Evolutionary conservation across 108 stramenopile genomes (phyloP).

Genomic region (Cyclotella choctawhatcheeana): DNA sequence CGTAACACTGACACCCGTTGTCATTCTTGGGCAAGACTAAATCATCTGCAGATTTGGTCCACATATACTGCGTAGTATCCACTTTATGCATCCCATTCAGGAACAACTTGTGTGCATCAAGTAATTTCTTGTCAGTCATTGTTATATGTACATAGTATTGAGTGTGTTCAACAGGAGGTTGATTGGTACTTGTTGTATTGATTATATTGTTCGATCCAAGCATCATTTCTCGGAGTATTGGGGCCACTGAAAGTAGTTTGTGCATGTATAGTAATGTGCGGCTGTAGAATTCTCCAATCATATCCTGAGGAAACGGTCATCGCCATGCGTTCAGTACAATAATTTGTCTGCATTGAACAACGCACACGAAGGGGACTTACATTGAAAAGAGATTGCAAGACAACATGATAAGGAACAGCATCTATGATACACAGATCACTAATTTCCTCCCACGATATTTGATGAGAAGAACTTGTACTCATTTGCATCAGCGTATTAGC

Average conservation of each 20-base stretch:
- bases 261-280: neutral
- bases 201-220: neutral
- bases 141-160: constrained; percentile 6
- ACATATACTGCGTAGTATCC: neutral
- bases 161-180: neutral
- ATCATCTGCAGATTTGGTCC: constrained; percentile 5
- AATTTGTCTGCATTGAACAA: neutral
- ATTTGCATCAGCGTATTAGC: neutral
- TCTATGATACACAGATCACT: neutral
- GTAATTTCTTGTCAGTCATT: neutral
- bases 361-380: neutral
- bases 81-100: constrained; percentile 1
- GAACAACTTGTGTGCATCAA: constrained; percentile 3
- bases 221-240: neutral
- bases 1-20: neutral
- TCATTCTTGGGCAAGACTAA: neutral
- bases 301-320: neutral
- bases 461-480: neutral
- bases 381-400: constrained; percentile 1
- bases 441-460: neutral
- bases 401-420: neutral
- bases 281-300: constrained; percentile 7
- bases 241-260: constrained; percentile 1
- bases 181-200: neutral
- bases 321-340: too few species aligned